Percentiles rank a stretch among this genome's conserved stretches.
phyloP scores from a whole-genome alignment of 1,139 yeast genomes.

The Scheffersomyces illinoinensis region DNA sequence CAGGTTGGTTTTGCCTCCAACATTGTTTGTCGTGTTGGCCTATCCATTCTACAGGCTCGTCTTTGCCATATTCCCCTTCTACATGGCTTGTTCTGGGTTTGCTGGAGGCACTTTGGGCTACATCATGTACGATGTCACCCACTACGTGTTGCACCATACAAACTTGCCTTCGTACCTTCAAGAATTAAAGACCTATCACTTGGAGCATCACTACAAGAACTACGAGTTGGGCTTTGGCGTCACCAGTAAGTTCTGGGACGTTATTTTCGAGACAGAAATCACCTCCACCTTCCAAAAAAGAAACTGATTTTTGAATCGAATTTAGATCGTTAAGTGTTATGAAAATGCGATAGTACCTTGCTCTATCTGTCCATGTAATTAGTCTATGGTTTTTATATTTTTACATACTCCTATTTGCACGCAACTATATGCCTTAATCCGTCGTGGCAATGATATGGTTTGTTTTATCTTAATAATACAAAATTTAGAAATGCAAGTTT shows the following conservation, averaged over 20 bases:
- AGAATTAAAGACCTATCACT: conserved; percentile 80
- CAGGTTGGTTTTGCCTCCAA: conserved; percentile 95
- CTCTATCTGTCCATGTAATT: background rate
- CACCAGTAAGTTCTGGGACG: conserved; percentile 91
- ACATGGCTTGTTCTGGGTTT: conserved; percentile 59
- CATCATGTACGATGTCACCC: conserved; percentile 86
- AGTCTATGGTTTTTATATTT: background rate
- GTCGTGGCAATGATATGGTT: background rate
- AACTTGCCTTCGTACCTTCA: conserved; percentile 75
- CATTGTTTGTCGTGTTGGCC: conserved; percentile 58
- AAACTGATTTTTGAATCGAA: conserved; percentile 11
- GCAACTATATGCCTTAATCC: background rate
- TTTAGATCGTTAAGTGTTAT: background rate
- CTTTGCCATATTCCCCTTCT: conserved; percentile 41
- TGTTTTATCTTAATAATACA: background rate
- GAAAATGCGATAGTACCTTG: background rate
- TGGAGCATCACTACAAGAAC: conserved; percentile 97
- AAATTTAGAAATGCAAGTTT: background rate
- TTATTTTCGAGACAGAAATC: conserved; percentile 74
- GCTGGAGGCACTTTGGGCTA: conserved; percentile 97
- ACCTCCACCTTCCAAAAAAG: conserved; percentile 37
- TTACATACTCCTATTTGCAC: background rate
- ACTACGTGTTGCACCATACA: conserved; percentile 82
- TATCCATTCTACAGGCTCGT: conserved; percentile 45
- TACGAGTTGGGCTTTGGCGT: conserved; percentile 97